Evolutionary conservation across 345 rosid genomes (phyloP).

Genomic region (Trapa bicornis): DNA sequence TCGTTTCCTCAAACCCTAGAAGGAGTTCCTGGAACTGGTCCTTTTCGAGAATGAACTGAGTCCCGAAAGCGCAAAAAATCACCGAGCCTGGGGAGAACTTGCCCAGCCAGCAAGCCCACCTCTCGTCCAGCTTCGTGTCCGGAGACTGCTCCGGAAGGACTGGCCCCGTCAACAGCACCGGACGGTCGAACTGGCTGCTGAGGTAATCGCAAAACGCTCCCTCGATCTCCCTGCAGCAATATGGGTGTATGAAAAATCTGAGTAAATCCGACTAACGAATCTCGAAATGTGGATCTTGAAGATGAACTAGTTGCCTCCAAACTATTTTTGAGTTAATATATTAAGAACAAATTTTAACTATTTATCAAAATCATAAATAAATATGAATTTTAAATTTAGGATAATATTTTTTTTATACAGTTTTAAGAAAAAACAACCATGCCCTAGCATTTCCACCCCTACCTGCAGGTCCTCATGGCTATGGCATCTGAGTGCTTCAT

Average conservation of each 20-base stretch:
- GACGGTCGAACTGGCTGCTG: conserved; percentile 29
- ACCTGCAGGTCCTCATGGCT: conserved; percentile 48
- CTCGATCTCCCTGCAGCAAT: conserved; percentile 29
- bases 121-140: conserved; percentile 19
- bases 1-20: conserved; percentile 46
- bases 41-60: conserved; percentile 37
- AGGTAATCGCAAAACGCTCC: conserved; percentile 48
- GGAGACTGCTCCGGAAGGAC: conserved; percentile 22
- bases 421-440: too few species aligned
- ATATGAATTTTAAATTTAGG: too few species aligned
- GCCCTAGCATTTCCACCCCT: too few species aligned
- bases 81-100: conserved; percentile 36
- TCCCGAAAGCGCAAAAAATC: conserved; percentile 60
- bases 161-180: conserved; percentile 51
- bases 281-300: too few species aligned
- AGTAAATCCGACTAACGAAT: too few species aligned
- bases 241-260: too few species aligned
- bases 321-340: too few species aligned
- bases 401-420: too few species aligned
- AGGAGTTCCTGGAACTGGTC: conserved; percentile 59
- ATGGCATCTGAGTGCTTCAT: conserved; percentile 44
- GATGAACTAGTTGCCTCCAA: too few species aligned
- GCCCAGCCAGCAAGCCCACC: conserved; percentile 45
- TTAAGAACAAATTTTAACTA: too few species aligned
- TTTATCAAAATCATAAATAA: too few species aligned